Base-by-base conservation (phyloP, 2,329 filamentous ascomycete genomes). In the Hypoxylon sp. region DNA sequence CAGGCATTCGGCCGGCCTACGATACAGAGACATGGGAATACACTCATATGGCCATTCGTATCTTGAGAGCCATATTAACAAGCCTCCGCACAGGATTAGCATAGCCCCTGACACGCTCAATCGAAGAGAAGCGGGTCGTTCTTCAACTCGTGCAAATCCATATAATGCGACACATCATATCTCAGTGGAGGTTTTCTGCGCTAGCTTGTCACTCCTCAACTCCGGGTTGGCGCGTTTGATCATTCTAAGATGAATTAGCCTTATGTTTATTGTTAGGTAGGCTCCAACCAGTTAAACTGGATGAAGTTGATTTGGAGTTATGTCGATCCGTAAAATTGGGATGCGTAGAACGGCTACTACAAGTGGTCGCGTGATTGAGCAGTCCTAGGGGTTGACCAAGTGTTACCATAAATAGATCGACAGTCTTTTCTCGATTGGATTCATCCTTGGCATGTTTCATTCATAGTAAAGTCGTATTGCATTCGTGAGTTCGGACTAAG, bases 401-500 rank as follows among this genome's bases (percentile, higher is more conserved):
- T 43, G 7, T 17, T 43, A 11, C 38, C 17, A 21, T 17, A 10
- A 30, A 41, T 46, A 56, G 38, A 41, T 41, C n/a, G 21, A 34
- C n/a, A 25, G 17, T 17, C 9, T 19, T 21, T 25, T 56, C 25
- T 41, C 5, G 53, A 46, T 46, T 43, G 28, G 28, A 6, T 28
- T 34, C 21, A 34, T 56, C 21, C 53, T 41, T 28, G 41, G 28
- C 28, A 7, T 46, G 38, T 46, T 46, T 34, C 25, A 19, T 56
- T 34, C 38, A 14, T 58, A 21, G 5, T 19, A 48, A 45, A 43
- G 55, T 21, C 17, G 17, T 28, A 30, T 34, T 49, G 28, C 43
- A 45, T 45, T 53, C 14, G 57, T 19, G 25, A 38, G 46, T 28
- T 48, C 52, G 38, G 52, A 17, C 30, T 38, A 28, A 46, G 38